These are phyloP conservation scores for Paracoccidioides lutzii DNA, from an alignment of 2,329 filamentous ascomycete genomes.

Conservation along the genomic window DNA sequence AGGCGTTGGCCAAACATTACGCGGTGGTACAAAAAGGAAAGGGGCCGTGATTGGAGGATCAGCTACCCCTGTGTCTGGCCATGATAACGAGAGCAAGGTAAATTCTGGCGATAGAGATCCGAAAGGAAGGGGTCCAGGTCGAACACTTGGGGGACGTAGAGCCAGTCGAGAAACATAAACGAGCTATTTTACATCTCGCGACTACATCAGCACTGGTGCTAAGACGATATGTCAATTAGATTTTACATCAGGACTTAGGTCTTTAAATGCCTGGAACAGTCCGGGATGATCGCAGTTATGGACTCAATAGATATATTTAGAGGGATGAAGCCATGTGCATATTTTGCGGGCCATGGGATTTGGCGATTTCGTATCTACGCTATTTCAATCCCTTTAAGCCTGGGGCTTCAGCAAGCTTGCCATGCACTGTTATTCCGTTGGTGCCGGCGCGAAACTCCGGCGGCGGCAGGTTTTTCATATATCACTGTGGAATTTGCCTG, in stretches of 20 bases:
- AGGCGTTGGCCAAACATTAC: slow-evolving; percentile 71
- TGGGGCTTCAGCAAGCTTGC: no score
- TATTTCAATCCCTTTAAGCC: no score
- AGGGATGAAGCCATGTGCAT: no score
- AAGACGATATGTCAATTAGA: background rate
- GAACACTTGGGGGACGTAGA: slow-evolving; percentile 5
- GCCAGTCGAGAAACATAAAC: slow-evolving; percentile 5
- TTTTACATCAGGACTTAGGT: background rate
- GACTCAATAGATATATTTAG: background rate
- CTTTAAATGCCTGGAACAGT: background rate
- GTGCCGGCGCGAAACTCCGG: no score
- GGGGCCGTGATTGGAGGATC: slow-evolving; percentile 13
- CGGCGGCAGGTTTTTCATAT: no score
- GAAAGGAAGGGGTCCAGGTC: slow-evolving; percentile 1
- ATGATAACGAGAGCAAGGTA: slow-evolving; percentile 19
- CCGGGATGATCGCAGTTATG: background rate
- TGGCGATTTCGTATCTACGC: no score
- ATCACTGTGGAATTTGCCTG: no score
- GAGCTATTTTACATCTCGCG: background rate
- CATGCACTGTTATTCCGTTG: no score
- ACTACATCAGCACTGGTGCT: background rate
- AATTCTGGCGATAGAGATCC: slow-evolving; percentile 8
- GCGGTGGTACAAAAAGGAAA: slow-evolving; percentile 49
- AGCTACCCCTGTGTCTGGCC: slow-evolving; percentile 26
- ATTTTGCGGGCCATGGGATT: no score